Evolutionary conservation across 768 basidiomycete species (phyloP).

Genomic region (Tricholomella constricta): DNA sequence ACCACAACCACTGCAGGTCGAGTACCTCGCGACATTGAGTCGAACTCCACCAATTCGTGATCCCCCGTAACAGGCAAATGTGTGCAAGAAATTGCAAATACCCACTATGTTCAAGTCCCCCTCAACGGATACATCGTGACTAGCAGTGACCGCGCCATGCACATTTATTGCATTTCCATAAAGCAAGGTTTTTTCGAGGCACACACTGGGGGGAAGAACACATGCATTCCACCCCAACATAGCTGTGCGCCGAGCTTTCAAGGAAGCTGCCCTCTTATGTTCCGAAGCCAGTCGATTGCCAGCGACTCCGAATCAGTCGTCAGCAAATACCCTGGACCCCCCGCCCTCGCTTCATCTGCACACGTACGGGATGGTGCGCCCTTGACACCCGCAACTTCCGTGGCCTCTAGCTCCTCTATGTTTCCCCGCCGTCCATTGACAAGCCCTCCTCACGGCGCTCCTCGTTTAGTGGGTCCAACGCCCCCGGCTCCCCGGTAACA

Average conservation of each 20-base stretch:
- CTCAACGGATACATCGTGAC: slow-evolving; percentile 97
- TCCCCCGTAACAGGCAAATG: slow-evolving; percentile 64
- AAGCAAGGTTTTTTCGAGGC: slow-evolving; percentile 85
- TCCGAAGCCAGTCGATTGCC: slow-evolving; percentile 67
- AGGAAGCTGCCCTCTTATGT: slow-evolving; percentile 56
- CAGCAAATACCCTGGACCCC: slow-evolving; percentile 51
- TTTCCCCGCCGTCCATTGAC: slow-evolving; percentile 72
- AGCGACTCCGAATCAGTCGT: slow-evolving; percentile 70
- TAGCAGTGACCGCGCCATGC: slow-evolving; percentile 94
- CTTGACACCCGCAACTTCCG: too few relatives aligned
- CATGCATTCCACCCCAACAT: slow-evolving; percentile 71
- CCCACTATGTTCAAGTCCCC: slow-evolving; percentile 97
- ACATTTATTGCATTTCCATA: slow-evolving; percentile 83
- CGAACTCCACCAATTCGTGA: slow-evolving; percentile 34
- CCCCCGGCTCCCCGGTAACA: slow-evolving; percentile 71
- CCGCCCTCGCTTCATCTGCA: slow-evolving; percentile 19
- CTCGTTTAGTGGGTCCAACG: slow-evolving; percentile 80
- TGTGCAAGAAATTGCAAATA: slow-evolving; percentile 87
- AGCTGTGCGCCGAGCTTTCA: slow-evolving; percentile 69
- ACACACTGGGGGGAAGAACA: slow-evolving; percentile 89
- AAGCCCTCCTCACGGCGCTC: slow-evolving; percentile 59
- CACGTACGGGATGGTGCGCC: slow-evolving; percentile 39
- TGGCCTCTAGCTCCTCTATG: slow-evolving; percentile 66
- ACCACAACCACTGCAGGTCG: slow-evolving; percentile 74
- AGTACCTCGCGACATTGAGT: slow-evolving; percentile 92